Percentiles rank a stretch among this genome's conserved stretches.
phyloP scores from a whole-genome alignment of 495 filamentous ascomycete genomes.

The Xylaria cubensis region DNA sequence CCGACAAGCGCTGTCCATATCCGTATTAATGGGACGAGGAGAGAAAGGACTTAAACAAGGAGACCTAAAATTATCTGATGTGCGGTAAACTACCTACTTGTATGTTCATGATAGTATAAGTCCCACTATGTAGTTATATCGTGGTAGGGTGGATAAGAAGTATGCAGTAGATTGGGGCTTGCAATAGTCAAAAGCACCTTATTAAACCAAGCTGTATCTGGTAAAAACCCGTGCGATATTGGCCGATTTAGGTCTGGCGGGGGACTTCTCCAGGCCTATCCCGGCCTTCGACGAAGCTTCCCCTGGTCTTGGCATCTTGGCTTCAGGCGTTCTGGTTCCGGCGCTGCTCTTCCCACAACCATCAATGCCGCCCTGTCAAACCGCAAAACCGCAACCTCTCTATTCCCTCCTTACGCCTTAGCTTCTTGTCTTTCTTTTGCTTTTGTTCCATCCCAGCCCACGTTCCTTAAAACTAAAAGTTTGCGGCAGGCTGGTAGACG shows the following conservation, averaged over 20 bases:
- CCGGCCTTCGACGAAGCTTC: not conserved
- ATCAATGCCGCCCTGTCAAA: not conserved
- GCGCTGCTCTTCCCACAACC: not conserved
- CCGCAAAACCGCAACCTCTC: not conserved
- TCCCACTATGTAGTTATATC: not conserved
- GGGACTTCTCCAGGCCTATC: not conserved
- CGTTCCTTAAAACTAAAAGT: not conserved
- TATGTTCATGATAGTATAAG: not conserved
- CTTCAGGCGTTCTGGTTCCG: slow-evolving; percentile 7
- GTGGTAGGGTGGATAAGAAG: not conserved
- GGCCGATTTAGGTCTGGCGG: not conserved
- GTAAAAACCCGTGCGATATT: not conserved
- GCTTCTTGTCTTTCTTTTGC: not conserved
- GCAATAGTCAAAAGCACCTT: not conserved
- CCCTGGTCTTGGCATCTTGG: slow-evolving; percentile 5
- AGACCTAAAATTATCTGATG: not conserved
- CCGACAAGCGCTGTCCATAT: not conserved
- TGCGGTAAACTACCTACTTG: not conserved
- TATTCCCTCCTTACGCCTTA: not conserved
- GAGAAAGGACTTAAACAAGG: not conserved
- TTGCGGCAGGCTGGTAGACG: slow-evolving; percentile 19
- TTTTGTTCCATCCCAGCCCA: not conserved
- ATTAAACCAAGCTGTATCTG: not conserved
- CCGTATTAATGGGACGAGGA: not conserved
- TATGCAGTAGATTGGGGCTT: not conserved